Evolutionary conservation across 2,329 filamentous ascomycete genomes (phyloP), one percentile per base, ranked within the genome.

Genomic region (Epichloe sibirici): DNA sequence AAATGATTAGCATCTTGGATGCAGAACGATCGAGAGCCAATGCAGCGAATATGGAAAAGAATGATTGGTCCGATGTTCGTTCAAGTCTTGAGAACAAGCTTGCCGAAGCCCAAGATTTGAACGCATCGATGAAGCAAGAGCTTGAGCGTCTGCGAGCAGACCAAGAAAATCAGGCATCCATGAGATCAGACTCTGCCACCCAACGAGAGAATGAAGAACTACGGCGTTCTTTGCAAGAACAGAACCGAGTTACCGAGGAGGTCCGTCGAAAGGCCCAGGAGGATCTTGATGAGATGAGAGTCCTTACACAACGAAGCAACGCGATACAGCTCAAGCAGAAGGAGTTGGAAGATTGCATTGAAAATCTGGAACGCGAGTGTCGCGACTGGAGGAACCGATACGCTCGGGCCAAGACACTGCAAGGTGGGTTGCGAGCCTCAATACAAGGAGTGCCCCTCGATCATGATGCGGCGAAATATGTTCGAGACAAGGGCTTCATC

Each of bases 301-400:
- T 80, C 45, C 76, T 97, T 46, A 94, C 90, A 5, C 79, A 89
- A 58, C 85, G 90, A 59, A 93, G 86, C 61, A 83, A 82, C 57
- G 77, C 83, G 11, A 83, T 85, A 6, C 85, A 88, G 66, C 89
- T 95, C 59, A 85, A 84, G 58, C 90, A 97, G 66, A 82, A 89
- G 49, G 81, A 83, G 59, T 75, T 97, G 57, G 82, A 86, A 51
- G 79, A 78, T 57, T 86, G 86, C 45, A 83, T 96, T 35, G 77
- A 86, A 53, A 75, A 79, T 51, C 76, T 98, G 5, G 88, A 96
- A 67, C 75, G 81, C 23, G 90, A 97, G 64, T 82, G 95, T 46
- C 85, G 86, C 51, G 84, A 90, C 49, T 98, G 93, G 93, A 89
- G 90, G 64, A 82, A 85, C 60, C 86, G 90, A 45, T 97, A 96